Evolutionary conservation across 768 basidiomycete species (phyloP).

Genomic region (Russula emetica): DNA sequence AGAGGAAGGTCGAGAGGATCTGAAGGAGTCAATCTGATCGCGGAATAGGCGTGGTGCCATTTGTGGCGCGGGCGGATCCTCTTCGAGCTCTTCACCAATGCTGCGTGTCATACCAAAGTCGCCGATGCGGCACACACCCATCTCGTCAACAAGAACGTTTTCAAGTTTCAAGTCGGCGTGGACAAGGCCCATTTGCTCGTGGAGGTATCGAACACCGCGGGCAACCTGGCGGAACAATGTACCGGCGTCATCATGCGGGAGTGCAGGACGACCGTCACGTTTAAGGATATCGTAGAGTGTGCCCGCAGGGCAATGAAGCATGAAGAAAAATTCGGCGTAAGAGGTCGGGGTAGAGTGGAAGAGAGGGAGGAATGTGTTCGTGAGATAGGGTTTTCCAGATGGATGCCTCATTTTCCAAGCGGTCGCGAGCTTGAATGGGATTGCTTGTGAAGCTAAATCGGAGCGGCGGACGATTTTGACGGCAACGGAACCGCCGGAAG

Average conservation of each 20-base stretch:
- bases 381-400: slow-evolving; percentile 77
- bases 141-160: slow-evolving; percentile 90
- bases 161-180: slow-evolving; percentile 97
- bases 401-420: slow-evolving; percentile 63
- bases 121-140: slow-evolving; percentile 76
- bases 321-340: slow-evolving; percentile 76
- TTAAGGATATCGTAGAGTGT: slow-evolving; percentile 80
- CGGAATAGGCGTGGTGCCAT: not conserved
- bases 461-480: slow-evolving; percentile 76
- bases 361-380: slow-evolving; percentile 81
- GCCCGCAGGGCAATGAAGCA: slow-evolving; percentile 77
- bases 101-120: slow-evolving; percentile 81
- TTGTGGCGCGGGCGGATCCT: not conserved
- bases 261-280: slow-evolving; percentile 59
- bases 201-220: slow-evolving; percentile 75
- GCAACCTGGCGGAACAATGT: slow-evolving; percentile 87
- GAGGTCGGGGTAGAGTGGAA: slow-evolving; percentile 57
- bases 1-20: slow-evolving; percentile 4
- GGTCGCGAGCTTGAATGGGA: slow-evolving; percentile 46
- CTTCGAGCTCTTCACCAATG: slow-evolving; percentile 45
- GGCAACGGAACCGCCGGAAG: slow-evolving; percentile 62
- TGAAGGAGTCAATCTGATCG: not conserved
- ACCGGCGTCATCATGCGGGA: slow-evolving; percentile 74
- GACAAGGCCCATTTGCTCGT: slow-evolving; percentile 68
- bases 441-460: slow-evolving; percentile 51